Conservation (phyloP, 2,329 filamentous ascomycete genomes). For the Chaetomiaceae sp. region DNA sequence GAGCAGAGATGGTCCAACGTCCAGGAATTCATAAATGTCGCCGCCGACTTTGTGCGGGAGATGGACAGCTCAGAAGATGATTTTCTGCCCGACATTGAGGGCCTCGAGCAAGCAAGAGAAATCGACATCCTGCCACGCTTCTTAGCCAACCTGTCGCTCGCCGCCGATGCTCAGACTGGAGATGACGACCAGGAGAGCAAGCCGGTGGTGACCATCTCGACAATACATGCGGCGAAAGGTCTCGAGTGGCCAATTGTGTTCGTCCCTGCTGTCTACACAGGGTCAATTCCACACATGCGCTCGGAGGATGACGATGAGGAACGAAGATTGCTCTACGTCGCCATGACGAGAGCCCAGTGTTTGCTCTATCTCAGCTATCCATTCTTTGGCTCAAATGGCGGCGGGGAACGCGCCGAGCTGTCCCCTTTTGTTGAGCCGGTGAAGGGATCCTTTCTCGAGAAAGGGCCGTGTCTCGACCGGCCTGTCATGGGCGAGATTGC, state of each 20-base stretch:
- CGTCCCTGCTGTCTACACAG: slow-evolving; percentile 82
- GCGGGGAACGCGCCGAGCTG: slow-evolving; percentile 53
- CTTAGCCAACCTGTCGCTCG: slow-evolving; percentile 84
- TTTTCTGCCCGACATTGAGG: slow-evolving; percentile 62
- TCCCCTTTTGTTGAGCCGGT: slow-evolving; percentile 67
- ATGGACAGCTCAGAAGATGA: slow-evolving; percentile 46
- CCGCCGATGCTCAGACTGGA: slow-evolving; percentile 68
- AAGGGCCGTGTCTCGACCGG: slow-evolving; percentile 66
- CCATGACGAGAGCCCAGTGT: slow-evolving; percentile 89
- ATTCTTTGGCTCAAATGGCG: slow-evolving; percentile 56
- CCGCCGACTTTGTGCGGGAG: slow-evolving; percentile 60
- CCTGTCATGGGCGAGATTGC: slow-evolving; percentile 61
- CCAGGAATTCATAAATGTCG: slow-evolving; percentile 78
- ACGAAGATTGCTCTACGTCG: slow-evolving; percentile 83
- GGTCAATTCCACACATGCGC: slow-evolving; percentile 83
- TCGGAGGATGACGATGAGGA: slow-evolving; percentile 86
- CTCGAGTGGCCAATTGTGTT: slow-evolving; percentile 96
- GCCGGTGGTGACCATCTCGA: slow-evolving; percentile 79
- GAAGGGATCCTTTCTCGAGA: slow-evolving; percentile 47
- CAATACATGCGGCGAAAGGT: slow-evolving; percentile 93
- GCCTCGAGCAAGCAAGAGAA: slow-evolving; percentile 63
- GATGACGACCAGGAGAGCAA: slow-evolving; percentile 52
- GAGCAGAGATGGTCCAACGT: slow-evolving; percentile 84
- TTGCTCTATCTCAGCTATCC: slow-evolving; percentile 83
- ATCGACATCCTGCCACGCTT: slow-evolving; percentile 66